Evolutionary conservation across 1,139 yeast species (phyloP).

Genomic region (Nakaseomyces bracarensis): DNA sequence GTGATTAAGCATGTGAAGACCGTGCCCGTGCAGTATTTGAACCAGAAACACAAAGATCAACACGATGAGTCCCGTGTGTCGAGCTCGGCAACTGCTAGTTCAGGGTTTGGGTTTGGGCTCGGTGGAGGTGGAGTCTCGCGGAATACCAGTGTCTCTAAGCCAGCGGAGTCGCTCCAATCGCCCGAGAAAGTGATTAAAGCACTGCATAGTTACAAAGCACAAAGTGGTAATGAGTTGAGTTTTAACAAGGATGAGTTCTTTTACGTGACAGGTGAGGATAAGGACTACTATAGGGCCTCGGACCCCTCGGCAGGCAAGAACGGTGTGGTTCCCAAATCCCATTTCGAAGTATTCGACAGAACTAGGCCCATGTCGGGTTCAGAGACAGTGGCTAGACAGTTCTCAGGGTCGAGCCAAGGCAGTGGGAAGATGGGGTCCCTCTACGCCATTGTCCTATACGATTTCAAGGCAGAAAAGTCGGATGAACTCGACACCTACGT

Average conservation of each 20-base stretch:
- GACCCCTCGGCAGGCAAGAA: constrained; percentile 70
- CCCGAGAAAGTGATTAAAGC: constrained; percentile 86
- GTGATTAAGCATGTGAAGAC: constrained; percentile 19
- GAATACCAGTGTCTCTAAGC: constrained; percentile 6
- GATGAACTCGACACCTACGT: constrained; percentile 80
- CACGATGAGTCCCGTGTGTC: constrained; percentile 6
- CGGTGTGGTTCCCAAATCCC: constrained; percentile 83
- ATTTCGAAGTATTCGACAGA: constrained; percentile 73
- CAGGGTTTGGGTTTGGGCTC: background rate
- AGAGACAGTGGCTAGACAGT: background rate
- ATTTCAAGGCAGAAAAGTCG: constrained; percentile 77
- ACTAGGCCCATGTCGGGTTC: constrained; percentile 22
- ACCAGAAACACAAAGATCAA: background rate
- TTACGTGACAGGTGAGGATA: constrained; percentile 61
- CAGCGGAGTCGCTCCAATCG: constrained; percentile 15
- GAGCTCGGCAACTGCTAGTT: too few species aligned
- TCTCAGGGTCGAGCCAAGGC: constrained; percentile 9
- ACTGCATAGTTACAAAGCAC: constrained; percentile 65
- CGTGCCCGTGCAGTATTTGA: constrained; percentile 16
- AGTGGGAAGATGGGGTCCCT: constrained; percentile 34
- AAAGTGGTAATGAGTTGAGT: constrained; percentile 72
- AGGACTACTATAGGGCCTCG: constrained; percentile 78
- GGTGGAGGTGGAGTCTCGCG: constrained; percentile 10
- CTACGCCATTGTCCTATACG: constrained; percentile 66
- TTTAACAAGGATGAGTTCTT: constrained; percentile 82